Conservation (phyloP, 2,329 filamentous ascomycete species). For the Calonectria henricotiae region DNA sequence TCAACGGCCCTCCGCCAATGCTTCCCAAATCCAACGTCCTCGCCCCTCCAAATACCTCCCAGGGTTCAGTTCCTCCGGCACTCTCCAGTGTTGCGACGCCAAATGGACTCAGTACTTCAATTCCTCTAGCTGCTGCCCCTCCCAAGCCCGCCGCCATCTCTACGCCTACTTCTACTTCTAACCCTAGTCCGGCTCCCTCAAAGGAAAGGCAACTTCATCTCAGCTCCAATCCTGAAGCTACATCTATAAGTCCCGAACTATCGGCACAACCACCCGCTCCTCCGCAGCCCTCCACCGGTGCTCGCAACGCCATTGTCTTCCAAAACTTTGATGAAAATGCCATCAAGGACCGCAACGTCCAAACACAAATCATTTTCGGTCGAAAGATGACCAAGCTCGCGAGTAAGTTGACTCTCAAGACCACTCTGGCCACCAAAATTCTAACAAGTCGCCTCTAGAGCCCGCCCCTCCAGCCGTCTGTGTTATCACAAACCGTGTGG, state of each 20-base stretch:
- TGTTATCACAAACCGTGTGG: conserved; percentile 86
- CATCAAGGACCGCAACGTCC: conserved; percentile 71
- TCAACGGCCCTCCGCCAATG: conserved; percentile 43
- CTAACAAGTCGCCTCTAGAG: conserved; percentile 57
- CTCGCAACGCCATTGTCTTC: conserved; percentile 73
- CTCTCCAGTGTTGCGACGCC: conserved; percentile 43
- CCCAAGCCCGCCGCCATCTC: conserved; percentile 21
- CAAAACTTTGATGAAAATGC: conserved; percentile 74
- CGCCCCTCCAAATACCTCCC: conserved; percentile 63
- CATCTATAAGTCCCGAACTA: conserved; percentile 35
- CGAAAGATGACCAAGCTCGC: conserved; percentile 72
- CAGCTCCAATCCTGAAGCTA: conserved; percentile 27
- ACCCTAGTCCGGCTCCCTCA: not conserved
- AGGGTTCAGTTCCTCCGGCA: conserved; percentile 48
- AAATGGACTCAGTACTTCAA: conserved; percentile 40
- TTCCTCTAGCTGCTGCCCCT: conserved; percentile 23
- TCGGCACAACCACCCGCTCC: conserved; percentile 44
- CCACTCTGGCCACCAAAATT: not conserved
- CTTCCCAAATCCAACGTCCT: conserved; percentile 62
- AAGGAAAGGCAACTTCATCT: conserved; percentile 36
- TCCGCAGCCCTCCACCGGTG: conserved; percentile 60
- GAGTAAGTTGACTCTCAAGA: conserved; percentile 61
- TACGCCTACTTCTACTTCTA: conserved; percentile 15
- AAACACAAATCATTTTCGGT: conserved; percentile 74
- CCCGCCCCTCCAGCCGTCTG: conserved; percentile 74